Conservation (phyloP, 2,329 filamentous ascomycete genomes). For the Aaosphaeria pasadenensis region DNA sequence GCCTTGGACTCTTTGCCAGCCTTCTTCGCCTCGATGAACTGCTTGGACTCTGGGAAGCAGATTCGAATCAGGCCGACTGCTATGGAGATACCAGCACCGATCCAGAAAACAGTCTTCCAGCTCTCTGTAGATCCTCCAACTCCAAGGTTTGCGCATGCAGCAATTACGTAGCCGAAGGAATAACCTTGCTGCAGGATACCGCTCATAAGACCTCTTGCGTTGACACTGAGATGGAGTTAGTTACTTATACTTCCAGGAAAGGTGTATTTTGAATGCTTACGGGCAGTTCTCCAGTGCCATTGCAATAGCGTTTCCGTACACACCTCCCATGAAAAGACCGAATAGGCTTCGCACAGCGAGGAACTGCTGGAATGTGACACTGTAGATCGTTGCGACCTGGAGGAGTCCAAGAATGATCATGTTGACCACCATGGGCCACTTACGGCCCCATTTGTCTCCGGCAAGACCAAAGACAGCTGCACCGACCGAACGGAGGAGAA, state of each 20-base stretch:
- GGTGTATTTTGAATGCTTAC: constrained; percentile 32
- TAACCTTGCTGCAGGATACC: constrained; percentile 82
- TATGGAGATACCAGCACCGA: constrained; percentile 65
- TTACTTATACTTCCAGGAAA: background rate
- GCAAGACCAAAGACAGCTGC: constrained; percentile 74
- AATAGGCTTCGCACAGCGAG: constrained; percentile 71
- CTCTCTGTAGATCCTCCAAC: constrained; percentile 62
- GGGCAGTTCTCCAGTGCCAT: constrained; percentile 76
- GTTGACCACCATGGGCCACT: constrained; percentile 81
- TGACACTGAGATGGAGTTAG: constrained; percentile 28
- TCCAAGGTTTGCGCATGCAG: constrained; percentile 71
- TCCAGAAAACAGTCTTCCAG: constrained; percentile 78
- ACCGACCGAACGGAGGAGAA: constrained; percentile 72
- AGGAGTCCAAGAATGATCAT: constrained; percentile 69
- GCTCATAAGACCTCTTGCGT: constrained; percentile 75
- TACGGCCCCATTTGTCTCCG: constrained; percentile 76
- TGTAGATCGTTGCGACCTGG: constrained; percentile 77
- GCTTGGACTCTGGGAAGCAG: constrained; percentile 69
- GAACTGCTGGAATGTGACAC: constrained; percentile 68
- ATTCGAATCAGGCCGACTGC: constrained; percentile 65
- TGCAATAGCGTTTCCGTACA: constrained; percentile 75
- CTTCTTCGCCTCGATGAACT: constrained; percentile 66
- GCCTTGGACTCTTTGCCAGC: constrained; percentile 50
- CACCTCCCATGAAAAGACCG: constrained; percentile 77
- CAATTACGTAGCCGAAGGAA: constrained; percentile 75